Percentiles rank a stretch among this genome's conserved stretches.
Conservation (phyloP, 352 stramenopile species). For the Thalassiosira livingstoniorum region DNA sequence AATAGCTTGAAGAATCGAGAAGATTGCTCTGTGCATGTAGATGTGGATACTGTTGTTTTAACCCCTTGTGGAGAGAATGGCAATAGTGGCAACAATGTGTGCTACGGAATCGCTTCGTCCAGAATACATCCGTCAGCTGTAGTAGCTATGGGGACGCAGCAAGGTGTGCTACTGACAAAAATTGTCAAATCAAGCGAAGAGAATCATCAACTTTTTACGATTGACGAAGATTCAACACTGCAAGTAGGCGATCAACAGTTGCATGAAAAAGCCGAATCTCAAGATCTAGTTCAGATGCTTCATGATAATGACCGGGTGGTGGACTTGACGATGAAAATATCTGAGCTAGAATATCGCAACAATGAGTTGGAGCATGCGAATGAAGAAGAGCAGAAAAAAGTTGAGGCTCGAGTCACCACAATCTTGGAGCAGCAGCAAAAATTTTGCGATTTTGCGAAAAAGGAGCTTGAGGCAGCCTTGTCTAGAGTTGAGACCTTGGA, state of each 20-base stretch:
- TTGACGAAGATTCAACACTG: constrained; percentile 14
- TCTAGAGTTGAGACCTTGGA: constrained; percentile 32
- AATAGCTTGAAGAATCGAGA: constrained; percentile 11
- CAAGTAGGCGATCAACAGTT: no score
- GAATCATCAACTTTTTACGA: constrained; percentile 13
- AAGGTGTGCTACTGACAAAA: constrained; percentile 45
- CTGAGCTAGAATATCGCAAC: constrained; percentile 26
- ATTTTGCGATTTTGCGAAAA: constrained; percentile 24
- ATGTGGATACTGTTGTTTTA: no score
- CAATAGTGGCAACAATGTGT: not conserved
- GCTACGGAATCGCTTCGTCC: constrained; percentile 15
- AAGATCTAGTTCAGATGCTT: not conserved
- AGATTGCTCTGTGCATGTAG: no score
- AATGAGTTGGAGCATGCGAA: constrained; percentile 10
- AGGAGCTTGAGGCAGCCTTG: constrained; percentile 20
- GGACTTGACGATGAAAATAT: not conserved
- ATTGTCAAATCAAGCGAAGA: constrained; percentile 5
- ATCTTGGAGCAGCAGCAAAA: constrained; percentile 27
- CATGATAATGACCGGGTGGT: not conserved
- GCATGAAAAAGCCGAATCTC: not conserved
- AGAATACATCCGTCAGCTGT: constrained; percentile 29
- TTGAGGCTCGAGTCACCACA: constrained; percentile 17
- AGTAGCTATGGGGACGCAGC: constrained; percentile 49
- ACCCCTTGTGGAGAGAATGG: no score
- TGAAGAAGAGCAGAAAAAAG: not conserved